phyloP scores from a whole-genome alignment of 257 asterid genomes.

The Solanum pimpinellifolium region DNA sequence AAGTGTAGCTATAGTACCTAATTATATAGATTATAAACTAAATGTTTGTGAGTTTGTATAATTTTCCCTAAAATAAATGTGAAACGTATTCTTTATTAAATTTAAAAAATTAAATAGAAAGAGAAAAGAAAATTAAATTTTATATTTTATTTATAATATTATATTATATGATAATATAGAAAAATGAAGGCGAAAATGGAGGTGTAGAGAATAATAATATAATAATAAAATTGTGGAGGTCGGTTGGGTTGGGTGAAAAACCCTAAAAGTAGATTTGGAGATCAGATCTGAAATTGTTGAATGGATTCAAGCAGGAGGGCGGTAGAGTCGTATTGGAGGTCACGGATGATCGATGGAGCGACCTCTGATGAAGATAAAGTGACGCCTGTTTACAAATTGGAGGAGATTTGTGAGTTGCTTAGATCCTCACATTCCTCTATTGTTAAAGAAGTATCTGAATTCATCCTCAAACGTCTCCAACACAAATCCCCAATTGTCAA shows the following conservation, averaged over 20 bases:
- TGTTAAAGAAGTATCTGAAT: conserved; percentile 81
- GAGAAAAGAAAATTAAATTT: no score
- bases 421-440: conserved; percentile 67
- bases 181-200: background rate
- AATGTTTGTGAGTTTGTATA: no score
- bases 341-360: conserved; percentile 69
- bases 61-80: background rate
- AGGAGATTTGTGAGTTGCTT: conserved; percentile 84
- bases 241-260: background rate
- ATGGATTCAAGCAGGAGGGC: conserved; percentile 99
- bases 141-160: no score
- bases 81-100: no score
- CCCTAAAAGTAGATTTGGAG: background rate
- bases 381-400: conserved; percentile 91
- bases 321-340: conserved; percentile 97
- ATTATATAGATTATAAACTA: no score
- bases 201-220: background rate
- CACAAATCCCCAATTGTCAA: conserved; percentile 87
- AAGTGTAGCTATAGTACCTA: no score
- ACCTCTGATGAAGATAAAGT: conserved; percentile 96
- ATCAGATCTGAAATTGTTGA: background rate
- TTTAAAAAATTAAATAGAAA: no score
- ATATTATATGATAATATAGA: no score
- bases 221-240: background rate
- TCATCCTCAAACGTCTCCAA: conserved; percentile 86